Evolutionary conservation across 352 stramenopile species (phyloP).

Genomic region (Phytophthora aleatoria): DNA sequence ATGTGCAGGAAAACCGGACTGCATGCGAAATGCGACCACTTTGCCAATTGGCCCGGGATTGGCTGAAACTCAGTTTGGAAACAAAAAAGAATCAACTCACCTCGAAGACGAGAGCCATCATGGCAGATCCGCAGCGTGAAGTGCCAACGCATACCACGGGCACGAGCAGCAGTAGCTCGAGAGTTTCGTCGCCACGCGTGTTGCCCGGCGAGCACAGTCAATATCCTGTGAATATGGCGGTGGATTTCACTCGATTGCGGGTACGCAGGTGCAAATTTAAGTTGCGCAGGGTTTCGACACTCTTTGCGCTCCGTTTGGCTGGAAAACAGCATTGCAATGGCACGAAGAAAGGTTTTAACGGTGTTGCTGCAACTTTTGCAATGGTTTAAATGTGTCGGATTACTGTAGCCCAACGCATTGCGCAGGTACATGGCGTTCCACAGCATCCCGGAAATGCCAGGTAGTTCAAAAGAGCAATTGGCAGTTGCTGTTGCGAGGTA

Average conservation of each 20-base stretch:
- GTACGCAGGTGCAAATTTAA: constrained; percentile 36
- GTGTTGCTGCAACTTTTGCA: constrained; percentile 22
- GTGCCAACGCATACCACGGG: background rate
- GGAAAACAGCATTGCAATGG: constrained; percentile 5
- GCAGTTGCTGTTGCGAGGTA: constrained; percentile 69
- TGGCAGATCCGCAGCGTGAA: constrained; percentile 32
- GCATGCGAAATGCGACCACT: constrained; percentile 9
- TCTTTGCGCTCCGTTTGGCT: constrained; percentile 1
- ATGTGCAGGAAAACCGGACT: constrained; percentile 10
- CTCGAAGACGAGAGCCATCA: constrained; percentile 14
- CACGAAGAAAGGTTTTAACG: background rate
- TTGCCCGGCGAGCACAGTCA: constrained; percentile 43
- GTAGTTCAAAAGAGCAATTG: constrained; percentile 58
- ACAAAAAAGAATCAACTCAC: constrained; percentile 32
- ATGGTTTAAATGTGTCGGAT: constrained; percentile 5
- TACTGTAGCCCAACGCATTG: constrained; percentile 54
- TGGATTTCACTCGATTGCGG: constrained; percentile 75
- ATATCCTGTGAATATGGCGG: constrained; percentile 63
- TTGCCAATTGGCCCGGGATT: constrained; percentile 11
- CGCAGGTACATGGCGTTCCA: constrained; percentile 74
- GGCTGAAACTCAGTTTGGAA: constrained; percentile 17
- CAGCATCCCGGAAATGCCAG: constrained; percentile 51
- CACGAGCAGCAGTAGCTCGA: constrained; percentile 5
- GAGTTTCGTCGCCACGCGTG: constrained; percentile 8
- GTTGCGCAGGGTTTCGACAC: background rate